A percentile compares a stretch with the other conserved stretches of the same genome.
phyloP scores from a whole-genome alignment of 2,329 filamentous ascomycete genomes.

The Aspergillus terreus region DNA sequence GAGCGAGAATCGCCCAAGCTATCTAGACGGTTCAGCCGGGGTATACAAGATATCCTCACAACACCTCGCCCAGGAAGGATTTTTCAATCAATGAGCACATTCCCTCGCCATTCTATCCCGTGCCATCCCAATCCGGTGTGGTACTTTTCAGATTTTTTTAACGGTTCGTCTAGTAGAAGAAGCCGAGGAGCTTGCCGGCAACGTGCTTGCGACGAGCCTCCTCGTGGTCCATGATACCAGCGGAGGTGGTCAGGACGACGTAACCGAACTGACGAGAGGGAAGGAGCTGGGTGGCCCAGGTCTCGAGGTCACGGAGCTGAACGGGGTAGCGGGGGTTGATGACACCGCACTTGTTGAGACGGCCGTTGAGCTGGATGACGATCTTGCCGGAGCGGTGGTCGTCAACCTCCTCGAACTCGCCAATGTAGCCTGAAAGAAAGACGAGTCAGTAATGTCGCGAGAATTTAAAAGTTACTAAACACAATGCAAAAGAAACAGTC shows the following conservation, averaged over 20 bases:
- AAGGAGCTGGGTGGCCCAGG: constrained; percentile 99
- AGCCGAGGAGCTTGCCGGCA: constrained; percentile 97
- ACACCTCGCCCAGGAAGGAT: constrained; percentile 20
- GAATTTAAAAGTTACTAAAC: constrained; percentile 91
- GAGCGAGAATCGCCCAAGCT: constrained; percentile 21
- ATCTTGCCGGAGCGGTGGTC: constrained; percentile 99
- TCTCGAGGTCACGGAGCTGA: constrained; percentile 95
- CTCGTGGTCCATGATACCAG: constrained; percentile 99
- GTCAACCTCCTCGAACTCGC: constrained; percentile 99
- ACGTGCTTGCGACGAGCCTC: constrained; percentile 99
- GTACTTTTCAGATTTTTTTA: constrained; percentile 24
- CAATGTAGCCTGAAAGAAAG: constrained; percentile 77
- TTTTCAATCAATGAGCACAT: constrained; percentile 17
- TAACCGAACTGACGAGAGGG: constrained; percentile 99
- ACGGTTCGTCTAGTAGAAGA: constrained; percentile 77
- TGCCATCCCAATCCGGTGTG: constrained; percentile 18
- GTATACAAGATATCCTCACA: constrained; percentile 16
- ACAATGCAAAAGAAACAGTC: constrained; percentile 47
- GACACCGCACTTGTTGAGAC: constrained; percentile 98
- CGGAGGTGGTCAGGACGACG: constrained; percentile 97
- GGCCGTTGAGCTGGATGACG: constrained; percentile 98
- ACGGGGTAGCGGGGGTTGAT: constrained; percentile 99
- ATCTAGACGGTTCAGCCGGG: constrained; percentile 23
- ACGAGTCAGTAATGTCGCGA: constrained; percentile 72
- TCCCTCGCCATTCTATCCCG: constrained; percentile 13